Base-by-base conservation (phyloP, 208 protist genomes). In the Balamuthia mandrillaris region DNA sequence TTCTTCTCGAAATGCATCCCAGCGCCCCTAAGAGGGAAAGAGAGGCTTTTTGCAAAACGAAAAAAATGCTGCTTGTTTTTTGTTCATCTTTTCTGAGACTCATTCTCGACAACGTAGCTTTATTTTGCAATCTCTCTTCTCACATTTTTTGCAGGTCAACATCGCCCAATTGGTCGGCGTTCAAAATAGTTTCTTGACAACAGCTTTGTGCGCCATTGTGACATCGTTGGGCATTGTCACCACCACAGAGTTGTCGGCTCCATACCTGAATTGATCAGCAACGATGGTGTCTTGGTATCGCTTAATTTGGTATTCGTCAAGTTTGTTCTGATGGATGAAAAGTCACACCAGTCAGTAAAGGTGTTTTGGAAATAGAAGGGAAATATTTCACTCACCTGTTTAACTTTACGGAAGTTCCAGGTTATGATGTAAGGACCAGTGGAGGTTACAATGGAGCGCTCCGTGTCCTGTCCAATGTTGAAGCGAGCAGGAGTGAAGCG, bases 401-500 rank as follows among this genome's bases (percentile, higher is more conserved):
- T 90, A 7, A 92, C 84, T 65, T 91, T 93, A 42, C 75, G 58
- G 42, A 94, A 94, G 31, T 94, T 91, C 91, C 91, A 94, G 21
- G 91, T 93, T 47, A 94, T 74, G 4, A 94, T 49, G 61, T 88
- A 94, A 12, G 66, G 54, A 33, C 92, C 92, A 9, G 82, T 92
- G 14, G 75, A 82, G 1, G 91, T 93, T 10, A 93, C 83, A 27
- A 94, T 94, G 12, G 41, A 70, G 4, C 52, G 81, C 58, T 92
- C 89, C 3, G 35, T n/a, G n/a, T 84, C 31, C 18, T 79, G 54
- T 18, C 42, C 81, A 1, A 21, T 27, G 56, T 94, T 93, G 54
- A 94, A 94, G 35, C 87, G 87, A 0, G 92, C 92, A 3, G 90
- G 92, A 31, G 91, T 94, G 29, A 94, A 94, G 24, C 49, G 51